phyloP scores from a whole-genome alignment of 768 basidiomycete genomes.

The Strobilomyces dryophilus region DNA sequence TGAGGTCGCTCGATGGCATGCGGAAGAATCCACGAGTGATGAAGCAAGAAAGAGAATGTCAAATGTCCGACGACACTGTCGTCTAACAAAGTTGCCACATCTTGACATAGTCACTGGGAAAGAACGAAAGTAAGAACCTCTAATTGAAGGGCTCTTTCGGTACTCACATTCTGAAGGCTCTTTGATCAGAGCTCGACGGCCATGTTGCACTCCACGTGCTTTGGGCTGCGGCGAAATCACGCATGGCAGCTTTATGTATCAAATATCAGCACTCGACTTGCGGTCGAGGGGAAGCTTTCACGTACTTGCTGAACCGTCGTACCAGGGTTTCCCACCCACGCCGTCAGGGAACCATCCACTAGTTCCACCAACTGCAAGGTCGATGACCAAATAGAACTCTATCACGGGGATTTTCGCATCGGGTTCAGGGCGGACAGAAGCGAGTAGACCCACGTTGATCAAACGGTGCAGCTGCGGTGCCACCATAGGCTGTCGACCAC shows the following conservation, averaged over 20 bases:
- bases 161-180: conserved; percentile 65
- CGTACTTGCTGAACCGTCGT: conserved; percentile 52
- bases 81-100: conserved; percentile 31
- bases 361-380: conserved; percentile 78
- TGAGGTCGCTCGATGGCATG: background rate
- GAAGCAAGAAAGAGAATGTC: background rate
- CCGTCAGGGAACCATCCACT: conserved; percentile 48
- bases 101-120: conserved; percentile 29
- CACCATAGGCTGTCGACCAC: conserved; percentile 42
- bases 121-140: background rate
- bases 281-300: conserved; percentile 6
- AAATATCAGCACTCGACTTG: conserved; percentile 18
- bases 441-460: conserved; percentile 29
- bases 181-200: conserved; percentile 56
- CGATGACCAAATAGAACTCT: conserved; percentile 81
- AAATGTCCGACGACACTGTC: background rate
- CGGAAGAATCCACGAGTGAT: background rate
- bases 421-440: background rate
- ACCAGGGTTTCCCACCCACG: conserved; percentile 61
- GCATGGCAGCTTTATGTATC: conserved; percentile 51
- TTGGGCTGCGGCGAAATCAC: conserved; percentile 59
- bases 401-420: conserved; percentile 5
- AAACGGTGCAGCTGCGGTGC: conserved; percentile 42
- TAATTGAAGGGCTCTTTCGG: no score
- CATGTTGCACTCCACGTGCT: conserved; percentile 72